Evolutionary conservation across 441 rosid species (phyloP), one percentile per base, ranked within the genome.

Genomic region (Aquilaria agallochum): DNA sequence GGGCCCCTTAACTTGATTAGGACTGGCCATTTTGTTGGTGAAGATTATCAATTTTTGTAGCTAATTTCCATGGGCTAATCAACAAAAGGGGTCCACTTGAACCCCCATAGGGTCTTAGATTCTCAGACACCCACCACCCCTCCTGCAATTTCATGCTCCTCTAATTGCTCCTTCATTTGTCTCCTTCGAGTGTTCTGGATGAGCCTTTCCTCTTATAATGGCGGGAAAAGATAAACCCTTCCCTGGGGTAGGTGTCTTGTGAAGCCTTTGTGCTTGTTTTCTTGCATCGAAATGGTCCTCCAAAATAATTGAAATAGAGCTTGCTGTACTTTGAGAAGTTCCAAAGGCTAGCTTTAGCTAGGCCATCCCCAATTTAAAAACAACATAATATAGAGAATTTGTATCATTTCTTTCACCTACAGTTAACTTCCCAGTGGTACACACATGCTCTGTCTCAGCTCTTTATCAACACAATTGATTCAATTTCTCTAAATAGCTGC

Each of bases 361-460:
- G 58, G 40, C 52, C 31, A 40, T 59, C 5, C 9, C 40, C 31
- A 58, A 14, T 10, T 60, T 12, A 34, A 57, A 64, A 62, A 50
- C 53, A 66, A 56, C 61, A 63, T 20, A 36, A 36, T 36, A 36
- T 36, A 2, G 6, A 36, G 42, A 36, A 36, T 36, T 36, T 36
- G 42, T 3, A 36, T 67, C 65, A 47, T 59, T 30, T 54, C 74
- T 63, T 57, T 72, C 56, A 33, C 32, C 68, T 66, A 58, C 64
- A 46, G 42, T 46, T 15, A 46, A 73, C 11, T 30, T 13, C 12
- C 62, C 3, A 10, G 32, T 36, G 53, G 50, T 56, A 32, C 31
- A 65, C 81, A 73, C 75, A 69, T 72, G 79, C 55, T 27, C 5
- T 72, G 82, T 78, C 75, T 63, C 64, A 11, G 34, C 48, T 44